Conservation (phyloP, 306 rosid species). For the Rosa rugosa region DNA sequence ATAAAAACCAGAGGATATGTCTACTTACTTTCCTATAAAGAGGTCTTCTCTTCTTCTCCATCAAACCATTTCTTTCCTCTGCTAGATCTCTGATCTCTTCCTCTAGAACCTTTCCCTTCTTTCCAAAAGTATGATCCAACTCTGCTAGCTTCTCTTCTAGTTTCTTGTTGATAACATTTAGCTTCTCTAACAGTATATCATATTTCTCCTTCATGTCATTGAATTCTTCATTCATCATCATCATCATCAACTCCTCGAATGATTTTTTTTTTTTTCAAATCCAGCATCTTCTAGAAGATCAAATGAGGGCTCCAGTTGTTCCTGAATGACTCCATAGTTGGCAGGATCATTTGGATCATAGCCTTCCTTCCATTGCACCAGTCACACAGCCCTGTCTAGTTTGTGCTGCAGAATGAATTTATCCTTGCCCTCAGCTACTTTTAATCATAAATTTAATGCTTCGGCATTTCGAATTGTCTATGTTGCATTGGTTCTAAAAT, state of each 20-base stretch:
- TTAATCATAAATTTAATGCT: conserved; percentile 16
- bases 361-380: conserved; percentile 85
- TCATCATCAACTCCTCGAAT: conserved; percentile 37
- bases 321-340: conserved; percentile 73
- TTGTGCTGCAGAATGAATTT: conserved; percentile 76
- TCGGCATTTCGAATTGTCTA: background rate
- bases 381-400: conserved; percentile 76
- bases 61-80: conserved; percentile 87
- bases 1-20: conserved; percentile 13
- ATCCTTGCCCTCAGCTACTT: conserved; percentile 75
- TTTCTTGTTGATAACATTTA: conserved; percentile 72
- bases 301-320: conserved; percentile 41
- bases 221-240: conserved; percentile 57
- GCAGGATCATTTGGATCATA: conserved; percentile 85
- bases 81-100: conserved; percentile 93
- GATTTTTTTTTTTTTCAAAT: conserved; percentile 43
- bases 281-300: conserved; percentile 54
- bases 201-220: conserved; percentile 94
- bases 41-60: conserved; percentile 83
- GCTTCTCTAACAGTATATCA: conserved; percentile 64
- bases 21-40: conserved; percentile 69
- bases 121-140: conserved; percentile 87
- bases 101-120: conserved; percentile 86
- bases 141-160: conserved; percentile 87
- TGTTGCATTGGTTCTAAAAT: too few relatives aligned